Evolutionary conservation across 805 yeast species (phyloP).

Genomic region (Ogataea pignaliae): DNA sequence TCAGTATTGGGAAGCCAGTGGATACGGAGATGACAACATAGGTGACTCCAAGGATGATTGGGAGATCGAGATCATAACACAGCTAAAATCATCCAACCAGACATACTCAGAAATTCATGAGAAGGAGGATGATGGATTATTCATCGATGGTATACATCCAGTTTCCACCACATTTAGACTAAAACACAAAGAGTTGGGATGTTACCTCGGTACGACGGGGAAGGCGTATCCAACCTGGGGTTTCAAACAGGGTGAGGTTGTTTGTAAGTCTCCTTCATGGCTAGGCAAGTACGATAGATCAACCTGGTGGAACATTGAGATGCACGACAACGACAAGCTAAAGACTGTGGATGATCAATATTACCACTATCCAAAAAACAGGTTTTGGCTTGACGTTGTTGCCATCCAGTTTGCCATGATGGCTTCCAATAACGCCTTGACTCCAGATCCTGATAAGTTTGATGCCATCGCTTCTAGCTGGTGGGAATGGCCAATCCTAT

Average conservation of each 20-base stretch:
- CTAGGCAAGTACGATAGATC: constrained; percentile 41
- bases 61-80: constrained; percentile 66
- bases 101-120: constrained; percentile 24
- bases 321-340: constrained; percentile 51
- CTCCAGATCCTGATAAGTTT: constrained; percentile 67
- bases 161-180: constrained; percentile 80
- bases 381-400: constrained; percentile 64
- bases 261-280: constrained; percentile 50
- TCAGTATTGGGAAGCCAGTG: constrained; percentile 54
- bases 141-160: constrained; percentile 60
- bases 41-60: constrained; percentile 79
- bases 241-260: constrained; percentile 89
- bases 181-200: constrained; percentile 61
- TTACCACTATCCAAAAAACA: constrained; percentile 41
- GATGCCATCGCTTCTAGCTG: constrained; percentile 70
- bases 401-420: constrained; percentile 75
- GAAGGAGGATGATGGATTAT: constrained; percentile 33
- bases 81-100: constrained; percentile 31
- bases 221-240: constrained; percentile 91
- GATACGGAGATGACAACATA: constrained; percentile 59
- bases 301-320: constrained; percentile 81
- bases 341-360: constrained; percentile 32
- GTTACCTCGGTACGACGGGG: constrained; percentile 86
- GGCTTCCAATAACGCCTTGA: constrained; percentile 78
- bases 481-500: constrained; percentile 81